Percentiles rank a stretch among this genome's conserved stretches.
phyloP scores from a whole-genome alignment of 1,284 basidiomycete species.

The Cutaneotrichosporon cavernicola region DNA sequence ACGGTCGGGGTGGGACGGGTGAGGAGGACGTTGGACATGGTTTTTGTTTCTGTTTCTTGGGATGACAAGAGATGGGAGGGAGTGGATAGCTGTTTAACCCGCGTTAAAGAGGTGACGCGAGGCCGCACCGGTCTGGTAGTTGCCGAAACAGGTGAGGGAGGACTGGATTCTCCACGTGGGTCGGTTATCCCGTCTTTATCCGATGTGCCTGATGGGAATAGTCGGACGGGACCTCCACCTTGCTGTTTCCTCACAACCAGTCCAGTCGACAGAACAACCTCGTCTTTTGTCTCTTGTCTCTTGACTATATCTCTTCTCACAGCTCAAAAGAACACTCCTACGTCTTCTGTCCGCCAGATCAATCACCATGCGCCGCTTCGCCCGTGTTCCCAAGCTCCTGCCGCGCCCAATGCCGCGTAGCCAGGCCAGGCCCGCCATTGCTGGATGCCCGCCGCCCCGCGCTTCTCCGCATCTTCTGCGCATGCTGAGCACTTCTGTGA shows the following conservation, averaged over 20 bases:
- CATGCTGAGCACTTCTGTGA: constrained; percentile 1
- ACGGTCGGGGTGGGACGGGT: constrained; percentile 37
- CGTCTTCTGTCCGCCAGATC: background rate
- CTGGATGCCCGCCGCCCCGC: constrained; percentile 5
- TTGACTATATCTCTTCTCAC: background rate
- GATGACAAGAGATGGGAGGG: background rate
- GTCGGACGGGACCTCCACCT: background rate
- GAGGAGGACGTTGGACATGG: constrained; percentile 21
- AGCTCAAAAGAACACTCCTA: background rate
- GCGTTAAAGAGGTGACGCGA: background rate
- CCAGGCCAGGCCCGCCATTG: constrained; percentile 8
- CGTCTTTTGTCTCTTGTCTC: background rate
- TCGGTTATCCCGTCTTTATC: background rate
- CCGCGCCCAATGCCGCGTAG: constrained; percentile 6
- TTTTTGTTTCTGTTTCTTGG: background rate
- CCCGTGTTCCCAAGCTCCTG: constrained; percentile 4
- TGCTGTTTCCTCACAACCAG: background rate
- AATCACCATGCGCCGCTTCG: background rate
- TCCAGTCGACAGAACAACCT: background rate
- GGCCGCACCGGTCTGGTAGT: too few species aligned
- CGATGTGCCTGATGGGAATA: background rate
- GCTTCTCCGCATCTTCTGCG: background rate
- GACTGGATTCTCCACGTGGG: background rate
- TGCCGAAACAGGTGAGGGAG: too few species aligned
- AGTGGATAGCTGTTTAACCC: background rate